Evolutionary conservation across 225 moss, liverwort and hornwort species (phyloP), one percentile per base, ranked within the genome.

Genomic region (Bryoerythrophyllum caledonicum): DNA sequence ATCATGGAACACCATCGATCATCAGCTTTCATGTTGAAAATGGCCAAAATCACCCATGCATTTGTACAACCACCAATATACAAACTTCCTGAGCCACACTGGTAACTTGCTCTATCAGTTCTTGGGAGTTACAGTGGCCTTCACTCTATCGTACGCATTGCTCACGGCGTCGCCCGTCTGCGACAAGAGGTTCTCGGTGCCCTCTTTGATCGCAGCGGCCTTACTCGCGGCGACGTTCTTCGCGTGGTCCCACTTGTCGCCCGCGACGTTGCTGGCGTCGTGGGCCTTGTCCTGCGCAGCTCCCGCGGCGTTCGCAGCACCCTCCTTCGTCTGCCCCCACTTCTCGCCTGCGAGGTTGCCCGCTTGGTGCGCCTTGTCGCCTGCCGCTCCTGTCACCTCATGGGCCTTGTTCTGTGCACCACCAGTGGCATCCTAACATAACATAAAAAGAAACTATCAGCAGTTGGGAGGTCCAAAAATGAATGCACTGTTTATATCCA

Each of bases 251-350:
- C 74, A 83, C 44, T 81, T 76, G 15, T 79, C 81, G 2, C 68
- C 64, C 2, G 56, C 65, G 4, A 53, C 72, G 12, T 66, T 24
- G 26, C 76, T 46, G 51, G 76, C 73, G 52, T 67, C 59, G 15
- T 66, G 35, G 49, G 70, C 46, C 53, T 74, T 67, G 44, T 77
- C 65, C 44, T 86, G 60, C n/a, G 74, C 73, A 70, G 70, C 55
- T 7, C 68, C 32, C 1, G 84, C 44, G 19, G 48, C 57, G 26
- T 80, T 20, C 27, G 52, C 49, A 4, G 79, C 44, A 20, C 71
- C 57, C 24, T 87, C 77, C 74, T 85, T 75, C 24, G 77, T 68
- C 63, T 77, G 55, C 49, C 77, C 82, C 85, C 85, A 82, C 73
- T 87, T 87, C 71, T 82, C 79, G 25, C 77, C 79, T 2, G 79